Evolutionary conservation across 148 eudicot species (phyloP), one percentile per base, ranked within the genome.

Genomic region (Polygonum aviculare): DNA sequence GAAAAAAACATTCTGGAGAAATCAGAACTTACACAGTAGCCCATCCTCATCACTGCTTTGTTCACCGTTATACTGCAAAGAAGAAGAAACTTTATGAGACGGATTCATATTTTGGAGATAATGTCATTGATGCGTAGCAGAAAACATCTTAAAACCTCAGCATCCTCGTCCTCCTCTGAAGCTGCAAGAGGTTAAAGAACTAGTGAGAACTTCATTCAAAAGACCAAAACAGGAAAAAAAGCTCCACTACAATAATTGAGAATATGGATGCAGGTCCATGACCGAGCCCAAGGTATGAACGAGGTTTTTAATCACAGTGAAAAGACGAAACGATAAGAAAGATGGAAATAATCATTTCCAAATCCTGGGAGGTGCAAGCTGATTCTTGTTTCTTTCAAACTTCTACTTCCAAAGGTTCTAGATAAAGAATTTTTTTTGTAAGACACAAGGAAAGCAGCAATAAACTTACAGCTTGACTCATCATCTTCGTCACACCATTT

Each of bases 401-500:
- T n/a, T n/a, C 49, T 39, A 71, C 15, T 5, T 7, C 12, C 41
- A 67, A 38, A 12, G 39, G 47, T 22, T 21, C 57, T 73, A 49
- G 26, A 50, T 15, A 26, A 38, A 39, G 49, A 75, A 40, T 16
- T 4, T n/a, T 33, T 59, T 36, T 36, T 14, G 19, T 52, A 12
- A 76, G 16, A 77, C 15, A 54, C 0, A 41, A 15, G 26, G 51
- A 44, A 52, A 52, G 62, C 9, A 55, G 44, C 51, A 76, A 62
- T 78, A 77, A 76, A 82, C 92, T 93, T 87, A 90, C 98, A 85
- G 45, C 75, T 85, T 15, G 86, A 86, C 72, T 89, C 98, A 69
- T 90, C 96, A 69, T 91, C 96, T 82, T 93, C 96, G 78, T 93
- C 98, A 67, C 87, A 83, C 96, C 96, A 93, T 80, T 86, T 91